These are phyloP conservation scores for Blastobotrys buckinghamii DNA, from an alignment of 1,139 yeast species.

Conservation along the genomic window DNA sequence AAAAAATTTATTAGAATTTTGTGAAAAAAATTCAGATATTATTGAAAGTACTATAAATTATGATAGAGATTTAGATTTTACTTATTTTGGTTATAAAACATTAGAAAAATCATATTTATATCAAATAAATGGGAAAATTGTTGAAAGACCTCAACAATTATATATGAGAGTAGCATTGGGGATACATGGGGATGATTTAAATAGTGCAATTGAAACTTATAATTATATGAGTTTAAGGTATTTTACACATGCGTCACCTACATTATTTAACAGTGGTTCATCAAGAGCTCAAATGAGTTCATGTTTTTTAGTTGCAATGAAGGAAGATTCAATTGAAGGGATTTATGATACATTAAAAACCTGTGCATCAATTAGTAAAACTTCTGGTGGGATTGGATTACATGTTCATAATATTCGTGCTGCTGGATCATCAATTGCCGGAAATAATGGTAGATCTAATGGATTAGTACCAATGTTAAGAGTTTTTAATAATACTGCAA, in stretches of 20 bases:
- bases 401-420: constrained; percentile 72
- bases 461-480: constrained; percentile 81
- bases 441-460: constrained; percentile 69
- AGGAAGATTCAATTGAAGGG: constrained; percentile 76
- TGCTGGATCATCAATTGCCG: constrained; percentile 66
- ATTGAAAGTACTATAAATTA: constrained; percentile 60
- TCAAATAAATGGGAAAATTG: constrained; percentile 51
- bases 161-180: constrained; percentile 77
- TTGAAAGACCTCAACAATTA: constrained; percentile 77
- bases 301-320: constrained; percentile 74
- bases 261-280: constrained; percentile 76
- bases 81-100: constrained; percentile 73
- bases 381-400: constrained; percentile 81
- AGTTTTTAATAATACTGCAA: constrained; percentile 78
- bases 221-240: constrained; percentile 67
- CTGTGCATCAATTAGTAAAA: constrained; percentile 70
- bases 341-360: constrained; percentile 71
- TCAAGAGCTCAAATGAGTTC: constrained; percentile 71
- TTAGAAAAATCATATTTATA: constrained; percentile 65
- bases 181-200: constrained; percentile 63
- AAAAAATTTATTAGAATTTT: constrained; percentile 49
- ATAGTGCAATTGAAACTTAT: constrained; percentile 60
- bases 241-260: constrained; percentile 79
- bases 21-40: constrained; percentile 46
- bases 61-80: constrained; percentile 60